Conservation (phyloP, 164 flowering plant genomes). For the grape (Vitis vinifera) region ASM3070453v1 NC_081817.1:6111501-6112000, state of each 20-base stretch:
- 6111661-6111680: too few species aligned
- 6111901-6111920: too few species aligned
- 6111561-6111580: too few species aligned
- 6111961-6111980: neutral
- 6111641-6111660: too few species aligned
- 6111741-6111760: conserved; percentile 49
- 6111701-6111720: conserved; percentile 69
- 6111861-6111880: neutral
- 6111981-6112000: too few species aligned
- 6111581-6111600: too few species aligned
- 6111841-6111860: conserved; percentile 82
- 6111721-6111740: conserved; percentile 67
- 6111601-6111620: too few species aligned
- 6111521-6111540: too few species aligned
- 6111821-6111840: conserved; percentile 93
- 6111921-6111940: neutral
- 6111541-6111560: too few species aligned
- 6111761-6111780: conserved; percentile 57
- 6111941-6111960: neutral
- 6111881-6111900: neutral
- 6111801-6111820: conserved; percentile 51
- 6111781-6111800: conserved; percentile 66
- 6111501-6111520: too few species aligned
- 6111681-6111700: conserved; percentile 26
- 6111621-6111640: too few species aligned